Evolutionary conservation across 2,329 filamentous ascomycete species (phyloP).

Genomic region (Pseudogymnoascus sp.): DNA sequence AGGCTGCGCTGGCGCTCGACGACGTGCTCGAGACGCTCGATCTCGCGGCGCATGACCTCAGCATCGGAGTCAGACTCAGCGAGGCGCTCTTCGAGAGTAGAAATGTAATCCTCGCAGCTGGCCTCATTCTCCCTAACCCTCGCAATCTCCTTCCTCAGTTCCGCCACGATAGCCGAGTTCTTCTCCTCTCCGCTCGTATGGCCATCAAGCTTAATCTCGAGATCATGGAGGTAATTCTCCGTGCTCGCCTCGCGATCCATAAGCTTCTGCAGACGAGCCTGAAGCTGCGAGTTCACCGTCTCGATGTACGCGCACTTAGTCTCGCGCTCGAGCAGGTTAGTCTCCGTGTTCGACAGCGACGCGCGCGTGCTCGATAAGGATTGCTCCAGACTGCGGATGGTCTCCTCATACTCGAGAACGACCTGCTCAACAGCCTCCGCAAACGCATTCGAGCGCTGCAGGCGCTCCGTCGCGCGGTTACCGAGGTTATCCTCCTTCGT

Average conservation of each 20-base stretch:
- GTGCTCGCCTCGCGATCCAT: slow-evolving; percentile 86
- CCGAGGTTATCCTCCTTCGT: slow-evolving; percentile 54
- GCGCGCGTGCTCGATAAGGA: slow-evolving; percentile 83
- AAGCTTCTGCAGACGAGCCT: slow-evolving; percentile 83
- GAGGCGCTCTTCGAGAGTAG: slow-evolving; percentile 86
- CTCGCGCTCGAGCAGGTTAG: slow-evolving; percentile 81
- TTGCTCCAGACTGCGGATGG: slow-evolving; percentile 85
- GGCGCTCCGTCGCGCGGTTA: slow-evolving; percentile 73
- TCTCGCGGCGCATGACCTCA: slow-evolving; percentile 93
- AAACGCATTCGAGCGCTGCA: slow-evolving; percentile 93
- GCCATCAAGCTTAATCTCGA: slow-evolving; percentile 84
- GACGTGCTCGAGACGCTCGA: slow-evolving; percentile 88
- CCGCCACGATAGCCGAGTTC: slow-evolving; percentile 73
- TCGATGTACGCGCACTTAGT: slow-evolving; percentile 89
- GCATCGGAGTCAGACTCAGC: slow-evolving; percentile 94
- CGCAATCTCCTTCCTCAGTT: slow-evolving; percentile 84
- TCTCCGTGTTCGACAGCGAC: slow-evolving; percentile 77
- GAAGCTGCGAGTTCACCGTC: slow-evolving; percentile 83
- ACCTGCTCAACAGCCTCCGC: slow-evolving; percentile 93
- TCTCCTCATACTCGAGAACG: slow-evolving; percentile 96
- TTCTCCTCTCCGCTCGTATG: slow-evolving; percentile 89
- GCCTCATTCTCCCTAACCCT: slow-evolving; percentile 84
- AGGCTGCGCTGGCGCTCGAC: slow-evolving; percentile 91
- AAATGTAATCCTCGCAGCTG: slow-evolving; percentile 92
- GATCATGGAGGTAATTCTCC: slow-evolving; percentile 83